phyloP scores from a whole-genome alignment of 192 early-diverging fungal species.

The Rhizoclosmatium globosum region DNA sequence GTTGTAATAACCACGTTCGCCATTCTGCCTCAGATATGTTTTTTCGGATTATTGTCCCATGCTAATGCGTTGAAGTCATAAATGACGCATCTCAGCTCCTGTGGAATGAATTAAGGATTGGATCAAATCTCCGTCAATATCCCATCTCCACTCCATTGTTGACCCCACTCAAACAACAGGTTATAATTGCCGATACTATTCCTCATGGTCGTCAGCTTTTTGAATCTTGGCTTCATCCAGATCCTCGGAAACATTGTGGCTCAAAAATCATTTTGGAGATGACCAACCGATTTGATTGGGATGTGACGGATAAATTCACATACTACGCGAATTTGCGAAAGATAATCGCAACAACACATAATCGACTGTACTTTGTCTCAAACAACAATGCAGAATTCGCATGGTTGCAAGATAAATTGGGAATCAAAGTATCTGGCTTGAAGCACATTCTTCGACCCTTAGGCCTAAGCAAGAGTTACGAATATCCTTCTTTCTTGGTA shows the following conservation, averaged over 20 bases:
- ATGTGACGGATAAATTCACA: slow-evolving; percentile 6
- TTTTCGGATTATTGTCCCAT: too few relatives aligned
- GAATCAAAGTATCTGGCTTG: neutral
- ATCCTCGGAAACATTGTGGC: neutral
- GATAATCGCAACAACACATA: neutral
- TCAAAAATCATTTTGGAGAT: slow-evolving; percentile 13
- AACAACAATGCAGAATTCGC: slow-evolving; percentile 34
- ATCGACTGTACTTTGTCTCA: slow-evolving; percentile 24
- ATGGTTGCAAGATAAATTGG: slow-evolving; percentile 5
- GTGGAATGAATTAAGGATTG: too few relatives aligned
- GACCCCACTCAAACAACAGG: neutral
- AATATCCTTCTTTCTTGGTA: slow-evolving; percentile 27
- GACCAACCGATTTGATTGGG: slow-evolving; percentile 37
- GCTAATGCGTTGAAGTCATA: too few relatives aligned
- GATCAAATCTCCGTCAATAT: neutral
- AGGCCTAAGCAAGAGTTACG: slow-evolving; percentile 7
- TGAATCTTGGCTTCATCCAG: neutral
- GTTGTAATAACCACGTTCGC: neutral
- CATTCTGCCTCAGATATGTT: too few relatives aligned
- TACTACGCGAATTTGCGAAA: slow-evolving; percentile 1
- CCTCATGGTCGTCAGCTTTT: slow-evolving; percentile 30
- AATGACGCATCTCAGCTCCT: too few relatives aligned
- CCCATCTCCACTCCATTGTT: neutral
- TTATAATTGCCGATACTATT: slow-evolving; percentile 33
- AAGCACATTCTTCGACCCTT: slow-evolving; percentile 7